Evolutionary conservation across 768 basidiomycete species (phyloP), one percentile per base, ranked within the genome.

Genomic region (Collybia mongolica): DNA sequence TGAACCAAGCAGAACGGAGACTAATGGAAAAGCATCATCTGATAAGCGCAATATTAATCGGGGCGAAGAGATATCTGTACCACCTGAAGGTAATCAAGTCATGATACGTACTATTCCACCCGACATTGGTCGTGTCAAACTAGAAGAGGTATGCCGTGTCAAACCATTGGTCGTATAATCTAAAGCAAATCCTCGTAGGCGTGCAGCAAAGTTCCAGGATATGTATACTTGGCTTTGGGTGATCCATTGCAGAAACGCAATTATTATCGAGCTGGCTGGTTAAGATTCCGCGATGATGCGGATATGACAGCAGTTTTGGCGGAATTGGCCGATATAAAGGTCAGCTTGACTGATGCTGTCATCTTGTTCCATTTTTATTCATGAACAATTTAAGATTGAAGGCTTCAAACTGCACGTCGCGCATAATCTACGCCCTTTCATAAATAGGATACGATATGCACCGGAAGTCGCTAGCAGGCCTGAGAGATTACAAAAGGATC

Each of bases 31-130:
- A 64, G 64, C 63, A 26, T 51, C 58, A 19, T 59, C 57, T 48
- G 78, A 79, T 47, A 72, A 70, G 56, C 80, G 65, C 57, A 77
- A 76, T 40, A 66, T 59, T 51, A 82, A 77, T 57, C 81, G 84
- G 39, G 85, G 81, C 6, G 86, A 92, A 62, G 91, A 93, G 62
- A 73, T 85, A 51, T 81, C 82, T 49, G 84, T 81, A 19, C 70
- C 75, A 37, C 81, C 88, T 14, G 90, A 93, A 59, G 90, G 89
- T 19, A 91, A 90, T 58, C 88, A 97, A 62, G 85, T 97, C 48
- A 93, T 95, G 83, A 94, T 97, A 62, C 84, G 93, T 52, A 94
- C 93, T 15, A 93, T 97, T 55, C 93, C 93, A 41, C 93, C 94
- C 20, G 90, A 93, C 56, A 93, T 94, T 59, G 90, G 90, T 24